A percentile compares a stretch with the other conserved stretches of the same genome.
Evolutionary conservation across 1,139 yeast genomes (phyloP).

Genomic region (Protomyces inouyei): DNA sequence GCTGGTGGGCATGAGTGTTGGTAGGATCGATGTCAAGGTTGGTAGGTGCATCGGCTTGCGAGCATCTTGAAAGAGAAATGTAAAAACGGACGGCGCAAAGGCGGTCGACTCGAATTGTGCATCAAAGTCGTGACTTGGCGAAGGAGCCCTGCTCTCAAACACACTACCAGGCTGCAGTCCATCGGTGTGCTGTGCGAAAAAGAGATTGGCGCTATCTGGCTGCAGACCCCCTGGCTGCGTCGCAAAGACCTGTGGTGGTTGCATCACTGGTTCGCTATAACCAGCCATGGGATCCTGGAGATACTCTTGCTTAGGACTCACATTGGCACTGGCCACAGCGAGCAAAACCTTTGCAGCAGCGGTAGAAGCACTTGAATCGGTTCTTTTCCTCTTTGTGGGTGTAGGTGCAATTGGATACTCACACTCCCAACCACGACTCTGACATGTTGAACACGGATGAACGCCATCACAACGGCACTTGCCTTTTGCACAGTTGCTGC

Average conservation of each 20-base stretch:
- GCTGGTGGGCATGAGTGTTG: constrained; percentile 13
- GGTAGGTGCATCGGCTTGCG: constrained; percentile 7
- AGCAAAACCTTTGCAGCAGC: constrained; percentile 20
- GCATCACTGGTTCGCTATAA: constrained; percentile 14
- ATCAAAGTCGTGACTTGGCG: constrained; percentile 22
- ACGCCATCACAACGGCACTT: constrained; percentile 25
- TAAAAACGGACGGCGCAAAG: constrained; percentile 17
- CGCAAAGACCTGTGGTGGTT: constrained; percentile 19
- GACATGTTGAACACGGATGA: constrained; percentile 22
- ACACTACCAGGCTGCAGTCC: constrained; percentile 10
- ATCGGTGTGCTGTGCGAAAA: background rate
- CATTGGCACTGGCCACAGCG: constrained; percentile 22
- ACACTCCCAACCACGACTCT: constrained; percentile 13
- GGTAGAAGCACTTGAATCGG: constrained; percentile 24
- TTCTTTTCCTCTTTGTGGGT: constrained; percentile 20
- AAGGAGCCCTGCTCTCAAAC: constrained; percentile 23
- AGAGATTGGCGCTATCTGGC: constrained; percentile 2
- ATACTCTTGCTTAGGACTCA: constrained; percentile 21
- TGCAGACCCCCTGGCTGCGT: constrained; percentile 10
- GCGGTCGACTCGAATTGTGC: constrained; percentile 17
- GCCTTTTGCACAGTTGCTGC: constrained; percentile 23
- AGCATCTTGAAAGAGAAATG: constrained; percentile 20
- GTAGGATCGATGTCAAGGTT: constrained; percentile 12
- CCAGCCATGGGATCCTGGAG: constrained; percentile 2
- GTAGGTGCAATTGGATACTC: constrained; percentile 12